Evolutionary conservation across 2,329 filamentous ascomycete genomes (phyloP).

Genomic region (Monosporascus sp.): DNA sequence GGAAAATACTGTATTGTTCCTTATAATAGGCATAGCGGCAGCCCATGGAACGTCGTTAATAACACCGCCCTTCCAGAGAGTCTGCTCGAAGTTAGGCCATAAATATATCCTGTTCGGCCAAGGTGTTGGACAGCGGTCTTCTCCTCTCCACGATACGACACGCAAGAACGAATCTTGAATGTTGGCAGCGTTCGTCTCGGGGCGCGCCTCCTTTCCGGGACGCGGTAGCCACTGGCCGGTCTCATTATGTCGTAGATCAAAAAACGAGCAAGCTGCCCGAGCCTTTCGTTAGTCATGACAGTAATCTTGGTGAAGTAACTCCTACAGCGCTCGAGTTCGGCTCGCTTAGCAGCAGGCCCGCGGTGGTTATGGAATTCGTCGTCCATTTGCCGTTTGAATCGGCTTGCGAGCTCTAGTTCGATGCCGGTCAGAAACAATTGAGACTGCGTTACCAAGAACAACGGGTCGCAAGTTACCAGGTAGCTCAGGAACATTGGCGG

Average conservation of each 20-base stretch:
- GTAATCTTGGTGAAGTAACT: not conserved
- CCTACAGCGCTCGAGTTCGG: not conserved
- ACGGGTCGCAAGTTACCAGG: not conserved
- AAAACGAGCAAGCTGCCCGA: not conserved
- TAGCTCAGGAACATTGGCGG: not conserved
- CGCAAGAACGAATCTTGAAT: not conserved
- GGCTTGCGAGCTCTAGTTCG: not conserved
- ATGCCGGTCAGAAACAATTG: not conserved
- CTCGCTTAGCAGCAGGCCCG: not conserved
- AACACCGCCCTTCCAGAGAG: not conserved
- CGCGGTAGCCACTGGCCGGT: not conserved
- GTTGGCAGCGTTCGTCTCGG: not conserved
- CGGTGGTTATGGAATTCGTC: not conserved
- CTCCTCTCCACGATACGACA: not conserved
- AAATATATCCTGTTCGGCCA: not conserved
- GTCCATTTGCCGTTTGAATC: not conserved
- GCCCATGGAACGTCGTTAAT: not conserved
- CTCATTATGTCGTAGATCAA: not conserved
- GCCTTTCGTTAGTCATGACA: not conserved
- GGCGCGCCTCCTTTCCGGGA: not conserved
- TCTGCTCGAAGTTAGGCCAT: not conserved
- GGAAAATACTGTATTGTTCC: not conserved
- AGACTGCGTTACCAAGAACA: not conserved
- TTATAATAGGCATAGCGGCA: not conserved
- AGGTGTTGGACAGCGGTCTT: not conserved